Base-by-base conservation (phyloP, 305 asterid genomes). In the Fraxinus dipetala region DNA sequence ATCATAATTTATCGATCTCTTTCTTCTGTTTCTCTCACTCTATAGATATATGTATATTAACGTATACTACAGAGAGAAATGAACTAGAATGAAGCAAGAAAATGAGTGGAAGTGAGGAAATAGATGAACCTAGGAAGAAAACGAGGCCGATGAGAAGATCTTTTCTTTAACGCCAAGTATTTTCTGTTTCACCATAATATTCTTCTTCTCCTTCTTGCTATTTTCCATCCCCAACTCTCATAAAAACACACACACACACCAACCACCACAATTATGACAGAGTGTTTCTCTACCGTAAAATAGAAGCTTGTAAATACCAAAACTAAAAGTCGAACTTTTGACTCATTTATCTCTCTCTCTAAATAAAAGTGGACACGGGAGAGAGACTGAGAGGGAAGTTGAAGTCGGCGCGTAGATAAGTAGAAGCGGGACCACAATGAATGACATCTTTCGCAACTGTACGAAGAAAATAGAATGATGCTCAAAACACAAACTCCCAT, bases 271-370 rank as follows among this genome's bases (percentile, higher is more conserved):
- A 63, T 63, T 31, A 65, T 56, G 84, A 77, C 65, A 43, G 75
- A 61, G 75, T 63, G 81, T 81, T 83, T 51, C 26, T 16, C 48
- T 83, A 85, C 86, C 94, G 94, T 90, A 90, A 84, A 73, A 4
- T 75, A 78, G 84, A 89, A 84, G 91, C 48, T 78, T 85, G 86
- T 77, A 81, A 83, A 76, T 56, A 82, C 80, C 80, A 84, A 85
- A 89, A 13, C 2, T 16, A 51, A 51, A 51, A 85, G 91, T 83
- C 83, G 78, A 84, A 79, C 48, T 75, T 11, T 48, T n/a, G 84
- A 78, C 85, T 79, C 90, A 79, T 74, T 7, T 56, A 79, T 83
- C 86, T 4, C 72, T 4, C 72, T 63, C 78, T 54, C 70, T 56
- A 18, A 59, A 7, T 18, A 30, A 59, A 22, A 18, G 69, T n/a